Evolutionary conservation across 2,329 filamentous ascomycete genomes (phyloP), one percentile per base, ranked within the genome.

Genomic region (Diplodia seriata): DNA sequence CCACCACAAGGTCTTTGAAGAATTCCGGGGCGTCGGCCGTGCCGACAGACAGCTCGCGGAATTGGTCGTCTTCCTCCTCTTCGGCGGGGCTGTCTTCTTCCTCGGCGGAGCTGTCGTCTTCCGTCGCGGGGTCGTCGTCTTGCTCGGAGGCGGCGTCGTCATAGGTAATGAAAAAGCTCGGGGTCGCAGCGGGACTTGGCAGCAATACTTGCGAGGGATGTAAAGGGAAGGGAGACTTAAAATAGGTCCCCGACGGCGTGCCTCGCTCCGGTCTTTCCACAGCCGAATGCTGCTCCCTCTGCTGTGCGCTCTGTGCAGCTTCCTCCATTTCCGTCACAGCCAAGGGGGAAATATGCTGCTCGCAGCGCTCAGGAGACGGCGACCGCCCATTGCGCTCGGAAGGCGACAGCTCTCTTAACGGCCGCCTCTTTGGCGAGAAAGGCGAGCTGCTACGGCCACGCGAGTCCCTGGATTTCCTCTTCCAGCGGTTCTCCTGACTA

Each of bases 401-500:
- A 36, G 64, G 64, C 43, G 64, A 67, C 31, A 67, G 54, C 55
- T 67, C 64, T 51, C 64, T 57, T 51, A 67, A 57, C 53, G 64
- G 64, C 31, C 36, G 29, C 15, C 64, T 43, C 40, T 38, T 51
- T 29, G 53, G 33, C 26, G 54, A 33, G 31, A 59, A 15, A 11
- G 51, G 54, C 23, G 64, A 67, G n/a, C 51, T 59, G 23, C 54
- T 59, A 7, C 64, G 64, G 33, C 64, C 53, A 18, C 64, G 54
- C 54, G 40, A 29, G 53, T 59, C 64, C 40, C 38, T 67, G 54
- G 64, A 49, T 59, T 51, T 67, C 40, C 47, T 63, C 50, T 66
- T 56, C 63, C 31, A 55, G 36, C 63, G 53, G 53, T 66, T 66
- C 63, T 66, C 63, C 53, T 66, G 50, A 56, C 29, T 29, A 51